Conservation (phyloP, 192 early-diverging fungal species). For the Coemansia sp. region DNA sequence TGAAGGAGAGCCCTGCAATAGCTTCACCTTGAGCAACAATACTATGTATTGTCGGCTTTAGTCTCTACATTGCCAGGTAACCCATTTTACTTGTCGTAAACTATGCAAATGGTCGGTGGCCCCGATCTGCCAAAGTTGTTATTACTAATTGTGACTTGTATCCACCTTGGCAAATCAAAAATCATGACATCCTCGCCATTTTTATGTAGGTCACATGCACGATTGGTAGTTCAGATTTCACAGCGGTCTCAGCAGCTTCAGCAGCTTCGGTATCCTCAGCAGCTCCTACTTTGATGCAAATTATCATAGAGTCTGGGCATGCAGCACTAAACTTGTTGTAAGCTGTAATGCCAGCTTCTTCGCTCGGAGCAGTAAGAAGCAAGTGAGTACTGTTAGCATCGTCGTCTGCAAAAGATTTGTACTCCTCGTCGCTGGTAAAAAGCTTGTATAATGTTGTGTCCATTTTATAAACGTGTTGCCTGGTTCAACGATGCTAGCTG, state of each 20-base stretch:
- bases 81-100: too few species aligned
- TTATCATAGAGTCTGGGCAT: background rate
- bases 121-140: too few species aligned
- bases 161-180: background rate
- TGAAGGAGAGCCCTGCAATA: too few species aligned
- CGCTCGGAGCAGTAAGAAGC: background rate
- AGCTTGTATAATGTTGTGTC: background rate
- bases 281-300: background rate
- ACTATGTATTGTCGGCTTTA: too few species aligned
- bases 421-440: background rate
- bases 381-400: background rate
- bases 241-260: background rate
- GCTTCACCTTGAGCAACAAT: too few species aligned
- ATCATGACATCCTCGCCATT: background rate
- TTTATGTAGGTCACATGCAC: background rate
- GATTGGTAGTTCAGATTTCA: background rate
- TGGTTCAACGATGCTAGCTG: background rate
- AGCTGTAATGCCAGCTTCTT: background rate
- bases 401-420: background rate
- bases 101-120: too few species aligned
- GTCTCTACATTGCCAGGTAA: too few species aligned
- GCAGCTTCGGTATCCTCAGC: background rate
- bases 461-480: background rate
- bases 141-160: background rate
- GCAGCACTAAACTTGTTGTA: background rate